Conservation (phyloP, 2,329 filamentous ascomycete genomes). For the Epichloe gansuensis region DNA sequence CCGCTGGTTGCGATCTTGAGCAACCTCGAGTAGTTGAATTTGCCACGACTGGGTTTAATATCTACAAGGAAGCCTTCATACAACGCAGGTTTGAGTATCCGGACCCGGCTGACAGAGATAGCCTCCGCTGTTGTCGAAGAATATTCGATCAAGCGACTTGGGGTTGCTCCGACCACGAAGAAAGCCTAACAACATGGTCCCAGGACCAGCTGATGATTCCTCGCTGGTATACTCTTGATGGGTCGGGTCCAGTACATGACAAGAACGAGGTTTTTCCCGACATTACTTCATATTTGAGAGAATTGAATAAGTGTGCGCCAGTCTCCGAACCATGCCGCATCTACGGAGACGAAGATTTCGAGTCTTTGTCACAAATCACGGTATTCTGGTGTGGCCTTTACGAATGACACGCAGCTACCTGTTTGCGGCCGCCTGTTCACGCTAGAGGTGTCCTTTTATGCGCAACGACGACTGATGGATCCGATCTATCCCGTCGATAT, state of each 20-base stretch:
- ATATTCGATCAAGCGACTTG: background rate
- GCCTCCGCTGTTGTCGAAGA: background rate
- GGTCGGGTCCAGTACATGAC: background rate
- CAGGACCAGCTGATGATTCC: background rate
- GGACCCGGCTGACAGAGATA: background rate
- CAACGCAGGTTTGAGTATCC: background rate
- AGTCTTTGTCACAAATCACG: background rate
- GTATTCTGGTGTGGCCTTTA: background rate
- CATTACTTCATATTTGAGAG: background rate
- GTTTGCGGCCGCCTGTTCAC: background rate
- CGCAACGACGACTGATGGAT: background rate
- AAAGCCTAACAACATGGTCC: slow-evolving; percentile 1
- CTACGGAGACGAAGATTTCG: slow-evolving; percentile 3
- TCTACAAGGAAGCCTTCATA: slow-evolving; percentile 3
- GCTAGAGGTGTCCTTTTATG: background rate
- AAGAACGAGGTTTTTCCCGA: background rate
- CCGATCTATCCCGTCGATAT: background rate
- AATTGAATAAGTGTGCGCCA: background rate
- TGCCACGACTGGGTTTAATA: slow-evolving; percentile 1
- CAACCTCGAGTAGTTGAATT: background rate
- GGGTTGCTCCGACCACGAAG: background rate
- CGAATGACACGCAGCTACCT: background rate
- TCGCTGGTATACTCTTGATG: background rate
- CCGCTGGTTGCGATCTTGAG: background rate
- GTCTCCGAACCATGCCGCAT: background rate